Evolutionary conservation across 2,329 filamentous ascomycete species (phyloP), one percentile per base, ranked within the genome.

Genomic region (Trichophyton rubrum): DNA sequence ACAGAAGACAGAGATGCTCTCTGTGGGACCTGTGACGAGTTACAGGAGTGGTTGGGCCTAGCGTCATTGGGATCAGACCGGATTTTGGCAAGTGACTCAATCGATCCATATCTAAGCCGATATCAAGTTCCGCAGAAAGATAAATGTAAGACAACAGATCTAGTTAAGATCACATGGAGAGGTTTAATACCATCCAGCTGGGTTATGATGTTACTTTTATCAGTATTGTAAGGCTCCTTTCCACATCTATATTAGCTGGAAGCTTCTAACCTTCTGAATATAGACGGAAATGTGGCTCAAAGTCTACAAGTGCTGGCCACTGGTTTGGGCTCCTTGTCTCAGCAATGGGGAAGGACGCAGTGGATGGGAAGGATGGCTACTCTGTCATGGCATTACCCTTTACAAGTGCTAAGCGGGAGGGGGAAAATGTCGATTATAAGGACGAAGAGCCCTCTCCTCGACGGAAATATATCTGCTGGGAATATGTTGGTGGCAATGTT

Each of bases 21-120:
- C 40, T 83, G 87, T 61, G 84, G 89, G 22, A 80, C 79, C 62
- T 81, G 78, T 8, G 66, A 82, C 4, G 76, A 80, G n/a, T 65
- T 84, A 22, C 78, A 79, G 45, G 82, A 86, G 72, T 89, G 85
- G 84, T 73, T 87, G 20, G 83, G 77, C 5, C 75, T 84, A 55
- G 73, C 87, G 4, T 75, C 78, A 15, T 68, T 79, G 13, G 65
- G 66, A 9, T 77, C 76, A 13, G 72, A 73, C 13, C 70, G 74
- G 17, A 65, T 79, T 2, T 65, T 64, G 40, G 67, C 65, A 15
- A 64, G 69, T 43, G 74, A 78, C 62, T 64, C 67, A 13, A 68
- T 76, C 33, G 76, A 78, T 60, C 71, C 75, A 7, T 78, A 73
- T 62, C 66, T 78, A 24, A 73, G 74, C 63, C 74, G 76, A 13